These are phyloP conservation scores for Dentipellis sp. DNA, from an alignment of 768 basidiomycete species.

Conservation along the genomic window DNA sequence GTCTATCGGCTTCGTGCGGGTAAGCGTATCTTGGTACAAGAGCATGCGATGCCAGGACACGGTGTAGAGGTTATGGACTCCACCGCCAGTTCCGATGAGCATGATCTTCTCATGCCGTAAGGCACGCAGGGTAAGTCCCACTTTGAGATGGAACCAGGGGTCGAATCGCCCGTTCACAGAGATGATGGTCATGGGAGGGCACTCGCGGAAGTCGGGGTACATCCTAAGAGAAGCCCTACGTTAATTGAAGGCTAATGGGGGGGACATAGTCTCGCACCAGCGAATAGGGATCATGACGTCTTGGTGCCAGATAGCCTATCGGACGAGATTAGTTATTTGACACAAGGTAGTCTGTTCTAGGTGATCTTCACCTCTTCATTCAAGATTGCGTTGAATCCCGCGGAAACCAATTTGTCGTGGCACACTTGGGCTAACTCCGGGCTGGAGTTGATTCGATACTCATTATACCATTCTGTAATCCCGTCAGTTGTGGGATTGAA, in stretches of 20 bases:
- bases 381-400: constrained; percentile 2
- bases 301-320: constrained; percentile 5
- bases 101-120: constrained; percentile 2
- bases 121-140: constrained; percentile 4
- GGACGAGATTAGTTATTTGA: not conserved
- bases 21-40: constrained; percentile 4
- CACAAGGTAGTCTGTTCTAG: no score
- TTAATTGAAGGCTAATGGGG: not conserved
- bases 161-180: constrained; percentile 6
- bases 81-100: constrained; percentile 4
- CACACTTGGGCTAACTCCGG: not conserved
- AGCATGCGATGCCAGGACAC: constrained; percentile 5
- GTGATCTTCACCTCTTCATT: not conserved
- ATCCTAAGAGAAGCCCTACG: not conserved
- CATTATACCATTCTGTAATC: constrained; percentile 2
- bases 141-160: constrained; percentile 2
- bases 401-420: constrained; percentile 1
- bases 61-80: constrained; percentile 3
- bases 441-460: constrained; percentile 2
- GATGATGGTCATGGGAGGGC: constrained; percentile 5
- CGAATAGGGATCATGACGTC: constrained; percentile 7
- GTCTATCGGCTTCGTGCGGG: constrained; percentile 2
- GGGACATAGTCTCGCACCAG: not conserved
- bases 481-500: not conserved
- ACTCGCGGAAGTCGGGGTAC: constrained; percentile 2